Conservation (phyloP, 306 rosid species). For the Rosa lucieae region DNA sequence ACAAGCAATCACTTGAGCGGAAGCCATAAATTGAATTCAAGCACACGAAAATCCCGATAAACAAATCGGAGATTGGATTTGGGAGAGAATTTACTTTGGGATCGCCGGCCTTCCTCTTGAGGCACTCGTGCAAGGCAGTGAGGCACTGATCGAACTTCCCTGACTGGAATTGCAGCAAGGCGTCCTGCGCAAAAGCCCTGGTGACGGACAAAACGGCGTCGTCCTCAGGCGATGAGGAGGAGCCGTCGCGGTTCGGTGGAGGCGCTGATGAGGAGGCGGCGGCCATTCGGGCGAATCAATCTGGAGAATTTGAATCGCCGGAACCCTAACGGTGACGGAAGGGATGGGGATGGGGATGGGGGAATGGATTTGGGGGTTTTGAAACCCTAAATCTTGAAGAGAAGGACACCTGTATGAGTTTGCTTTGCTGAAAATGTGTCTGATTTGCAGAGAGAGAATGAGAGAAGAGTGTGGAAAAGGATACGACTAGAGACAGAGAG, state of each 20-base stretch:
- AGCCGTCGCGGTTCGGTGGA: slow-evolving; percentile 54
- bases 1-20: background rate
- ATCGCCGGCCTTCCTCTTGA: slow-evolving; percentile 72
- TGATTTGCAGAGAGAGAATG: slow-evolving; percentile 12
- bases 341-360: background rate
- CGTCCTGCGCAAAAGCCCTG: slow-evolving; percentile 75
- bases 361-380: slow-evolving; percentile 18
- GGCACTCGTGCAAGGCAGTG: slow-evolving; percentile 70
- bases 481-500: slow-evolving; percentile 13
- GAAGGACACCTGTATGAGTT: slow-evolving; percentile 23
- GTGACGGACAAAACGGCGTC: slow-evolving; percentile 56
- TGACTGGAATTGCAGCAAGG: slow-evolving; percentile 79
- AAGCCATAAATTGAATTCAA: background rate
- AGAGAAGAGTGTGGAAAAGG: slow-evolving; percentile 19
- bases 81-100: slow-evolving; percentile 59
- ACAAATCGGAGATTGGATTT: background rate
- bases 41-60: no score
- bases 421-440: slow-evolving; percentile 17
- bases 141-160: slow-evolving; percentile 75
- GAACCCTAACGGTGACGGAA: slow-evolving; percentile 12
- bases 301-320: slow-evolving; percentile 23
- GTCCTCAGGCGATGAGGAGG: slow-evolving; percentile 51
- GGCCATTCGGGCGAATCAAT: slow-evolving; percentile 74
- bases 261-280: slow-evolving; percentile 28
- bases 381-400: slow-evolving; percentile 34